phyloP scores from a whole-genome alignment of 176 grass and related monocot species.

The Juncus effusus region DNA sequence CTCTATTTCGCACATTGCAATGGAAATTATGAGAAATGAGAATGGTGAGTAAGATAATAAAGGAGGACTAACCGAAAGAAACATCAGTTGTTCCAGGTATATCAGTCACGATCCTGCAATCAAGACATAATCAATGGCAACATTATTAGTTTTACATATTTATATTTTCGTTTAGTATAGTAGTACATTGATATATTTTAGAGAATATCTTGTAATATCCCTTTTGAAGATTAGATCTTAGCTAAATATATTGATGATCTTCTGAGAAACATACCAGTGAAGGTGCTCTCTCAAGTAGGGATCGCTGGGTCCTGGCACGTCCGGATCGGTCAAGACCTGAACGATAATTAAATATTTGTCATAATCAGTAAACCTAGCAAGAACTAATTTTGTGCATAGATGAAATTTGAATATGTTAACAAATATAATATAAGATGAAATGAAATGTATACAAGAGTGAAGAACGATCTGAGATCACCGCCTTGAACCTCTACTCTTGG shows the following conservation, averaged over 20 bases:
- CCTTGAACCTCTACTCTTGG: conserved; percentile 83
- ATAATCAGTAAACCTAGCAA: not conserved
- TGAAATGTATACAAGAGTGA: conserved; percentile 65
- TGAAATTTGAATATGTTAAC: not conserved
- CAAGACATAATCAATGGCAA: conserved; percentile 9
- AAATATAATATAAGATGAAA: not conserved
- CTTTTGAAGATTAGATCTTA: too few species aligned
- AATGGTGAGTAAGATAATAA: conserved; percentile 10
- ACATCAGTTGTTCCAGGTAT: conserved; percentile 88
- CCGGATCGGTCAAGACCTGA: conserved; percentile 93
- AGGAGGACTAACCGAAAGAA: conserved; percentile 62
- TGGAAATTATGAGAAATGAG: conserved; percentile 18
- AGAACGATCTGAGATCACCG: conserved; percentile 74
- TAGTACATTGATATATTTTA: too few species aligned
- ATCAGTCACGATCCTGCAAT: conserved; percentile 76
- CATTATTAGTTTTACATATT: not conserved
- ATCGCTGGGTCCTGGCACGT: conserved; percentile 93
- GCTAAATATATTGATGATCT: conserved; percentile 12
- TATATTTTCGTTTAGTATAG: too few species aligned
- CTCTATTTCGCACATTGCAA: conserved; percentile 22
- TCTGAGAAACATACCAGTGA: conserved; percentile 48
- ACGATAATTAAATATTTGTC: conserved; percentile 18
- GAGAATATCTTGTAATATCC: too few species aligned
- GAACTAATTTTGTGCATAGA: not conserved
- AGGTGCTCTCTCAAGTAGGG: conserved; percentile 86